Base-by-base conservation (phyloP, 2,329 filamentous ascomycete species). In the Cercospora zeae-maydis region DNA sequence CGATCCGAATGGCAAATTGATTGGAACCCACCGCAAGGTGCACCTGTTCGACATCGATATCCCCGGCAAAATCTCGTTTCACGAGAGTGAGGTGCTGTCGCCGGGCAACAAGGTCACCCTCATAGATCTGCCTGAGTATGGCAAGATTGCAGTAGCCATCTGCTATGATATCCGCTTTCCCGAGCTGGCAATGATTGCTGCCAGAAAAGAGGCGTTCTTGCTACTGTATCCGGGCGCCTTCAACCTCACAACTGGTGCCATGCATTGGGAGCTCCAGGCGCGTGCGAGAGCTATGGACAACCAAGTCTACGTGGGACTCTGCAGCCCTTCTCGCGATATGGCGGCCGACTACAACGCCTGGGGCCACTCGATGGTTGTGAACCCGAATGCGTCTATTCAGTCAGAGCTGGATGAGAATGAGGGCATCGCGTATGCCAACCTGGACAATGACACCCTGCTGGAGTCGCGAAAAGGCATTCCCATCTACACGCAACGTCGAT, bases 41-140 rank as follows among this genome's bases (percentile, higher is more conserved):
- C 95, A 99, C 78, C 84, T 99, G 47, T 99, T 99, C 77, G 95
- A 98, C 78, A 99, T 99, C 71, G 89, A 96, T 76, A 98, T 99
- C 67, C 95, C 95, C 0, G 93, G 92, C 66, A 93, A 93, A 80
- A 96, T 99, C 76, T 88, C 80, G 11, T 99, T 99, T 79, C 86
- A 85, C 67, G 95, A 99, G 79, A 92, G 88, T 58, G 93, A 97
- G 66, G 92, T 97, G 39, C 83, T 99, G 34, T 89, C 86, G 21
- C 88, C 93, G 0, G 95, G 95, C 0, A 89, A 93, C 79, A 88
- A 91, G 74, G 79, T 97, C 64, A 96, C 93, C 0, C 78, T 98
- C 3, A 82, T 98, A 27, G 90, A 96, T 68, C 81, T 97, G 31
- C 91, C 93, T 2, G 92, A 90, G 68, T 96, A 96, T 76, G 95